Evolutionary conservation across 129 eudicot genomes (phyloP).

Genomic region (Artemisia tridentata): DNA sequence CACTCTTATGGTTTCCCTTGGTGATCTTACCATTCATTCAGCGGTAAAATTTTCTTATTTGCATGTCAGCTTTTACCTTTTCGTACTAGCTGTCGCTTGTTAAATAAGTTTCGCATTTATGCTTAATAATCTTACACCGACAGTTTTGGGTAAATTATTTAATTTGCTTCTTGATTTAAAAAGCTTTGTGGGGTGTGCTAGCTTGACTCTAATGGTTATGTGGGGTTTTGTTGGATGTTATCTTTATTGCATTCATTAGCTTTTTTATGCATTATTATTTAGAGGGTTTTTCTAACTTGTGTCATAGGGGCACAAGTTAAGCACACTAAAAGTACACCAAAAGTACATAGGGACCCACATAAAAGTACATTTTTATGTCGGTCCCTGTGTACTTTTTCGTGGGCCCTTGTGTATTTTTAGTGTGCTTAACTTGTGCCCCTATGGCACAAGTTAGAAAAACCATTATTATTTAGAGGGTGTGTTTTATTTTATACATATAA

Average conservation of each 20-base stretch:
- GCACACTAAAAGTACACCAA: no score
- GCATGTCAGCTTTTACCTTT: neutral
- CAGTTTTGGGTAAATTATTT: conserved; percentile 19
- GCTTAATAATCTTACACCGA: conserved; percentile 17
- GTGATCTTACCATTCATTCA: conserved; percentile 48
- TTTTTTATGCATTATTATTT: conserved; percentile 5
- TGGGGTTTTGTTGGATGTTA: conserved; percentile 23
- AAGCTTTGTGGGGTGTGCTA: conserved; percentile 24
- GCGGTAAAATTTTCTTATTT: conserved; percentile 38
- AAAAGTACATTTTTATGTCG: no score
- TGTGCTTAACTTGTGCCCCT: no score
- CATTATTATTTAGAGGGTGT: conserved; percentile 19
- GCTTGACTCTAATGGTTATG: conserved; percentile 20
- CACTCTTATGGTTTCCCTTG: conserved; percentile 69
- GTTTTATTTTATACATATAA: neutral
- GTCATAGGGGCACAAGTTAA: no score
- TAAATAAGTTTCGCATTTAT: conserved; percentile 1
- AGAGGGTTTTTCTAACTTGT: no score
- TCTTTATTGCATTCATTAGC: conserved; percentile 11
- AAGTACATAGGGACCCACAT: no score
- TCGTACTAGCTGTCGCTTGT: neutral
- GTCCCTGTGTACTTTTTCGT: no score
- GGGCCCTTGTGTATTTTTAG: no score
- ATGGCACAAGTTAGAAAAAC: no score
- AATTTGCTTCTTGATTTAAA: conserved; percentile 11